Conservation (phyloP, 2,329 filamentous ascomycete species). For the Sordariomycetes sp. region DNA sequence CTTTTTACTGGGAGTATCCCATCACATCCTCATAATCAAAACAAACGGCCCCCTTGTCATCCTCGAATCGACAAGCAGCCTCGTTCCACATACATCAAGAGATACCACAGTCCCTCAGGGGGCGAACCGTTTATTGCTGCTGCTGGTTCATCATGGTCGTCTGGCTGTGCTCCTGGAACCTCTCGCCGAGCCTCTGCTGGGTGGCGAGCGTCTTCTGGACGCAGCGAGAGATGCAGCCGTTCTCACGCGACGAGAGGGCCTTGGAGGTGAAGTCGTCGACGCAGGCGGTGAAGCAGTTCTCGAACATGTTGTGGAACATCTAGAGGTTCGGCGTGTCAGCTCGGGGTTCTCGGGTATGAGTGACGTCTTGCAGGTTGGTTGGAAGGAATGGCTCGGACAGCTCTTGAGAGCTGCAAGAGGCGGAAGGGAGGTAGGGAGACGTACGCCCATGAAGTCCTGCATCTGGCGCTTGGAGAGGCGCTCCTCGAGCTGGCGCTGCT, state of each 20-base stretch:
- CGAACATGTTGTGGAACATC: conserved; percentile 56
- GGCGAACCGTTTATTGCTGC: background rate
- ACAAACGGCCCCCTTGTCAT: background rate
- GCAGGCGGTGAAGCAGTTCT: conserved; percentile 92
- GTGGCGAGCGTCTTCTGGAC: conserved; percentile 94
- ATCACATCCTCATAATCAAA: background rate
- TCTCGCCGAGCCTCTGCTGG: conserved; percentile 77
- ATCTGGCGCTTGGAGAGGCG: conserved; percentile 98
- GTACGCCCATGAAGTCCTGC: conserved; percentile 95
- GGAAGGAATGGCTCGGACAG: background rate
- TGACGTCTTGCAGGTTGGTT: background rate
- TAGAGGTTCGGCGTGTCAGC: conserved; percentile 11
- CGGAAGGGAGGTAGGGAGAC: conserved; percentile 20
- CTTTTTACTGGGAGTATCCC: background rate
- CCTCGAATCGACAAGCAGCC: background rate
- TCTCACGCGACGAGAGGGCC: conserved; percentile 75
- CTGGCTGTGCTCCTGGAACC: conserved; percentile 64
- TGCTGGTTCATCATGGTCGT: conserved; percentile 40
- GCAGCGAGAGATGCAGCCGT: conserved; percentile 84
- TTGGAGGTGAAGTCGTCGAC: conserved; percentile 98
- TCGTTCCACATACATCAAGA: background rate
- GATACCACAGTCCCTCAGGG: background rate
- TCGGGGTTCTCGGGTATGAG: background rate
- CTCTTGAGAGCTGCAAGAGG: background rate
- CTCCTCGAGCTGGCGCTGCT: conserved; percentile 85